A percentile compares a stretch with the other conserved stretches of the same genome.
Evolutionary conservation across 345 rosid species (phyloP).

Genomic region (Zanthoxylum bungeanum): DNA sequence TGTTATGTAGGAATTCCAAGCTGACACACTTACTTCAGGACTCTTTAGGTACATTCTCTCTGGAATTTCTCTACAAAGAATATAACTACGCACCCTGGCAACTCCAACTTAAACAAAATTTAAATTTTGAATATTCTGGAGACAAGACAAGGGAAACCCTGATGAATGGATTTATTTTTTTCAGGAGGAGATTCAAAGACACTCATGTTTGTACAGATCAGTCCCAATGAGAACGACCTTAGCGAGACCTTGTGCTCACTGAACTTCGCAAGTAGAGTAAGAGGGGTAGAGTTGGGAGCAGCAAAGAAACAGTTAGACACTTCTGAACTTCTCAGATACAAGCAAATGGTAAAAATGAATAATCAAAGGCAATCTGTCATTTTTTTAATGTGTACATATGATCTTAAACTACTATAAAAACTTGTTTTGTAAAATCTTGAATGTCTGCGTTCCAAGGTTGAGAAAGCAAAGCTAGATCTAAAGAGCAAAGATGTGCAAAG

Average conservation of each 20-base stretch:
- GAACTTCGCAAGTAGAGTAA: conserved; percentile 92
- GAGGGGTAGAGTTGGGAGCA: conserved; percentile 94
- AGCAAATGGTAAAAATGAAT: conserved; percentile 61
- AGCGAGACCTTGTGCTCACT: conserved; percentile 88
- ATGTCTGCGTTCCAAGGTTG: conserved; percentile 40
- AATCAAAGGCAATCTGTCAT: neutral
- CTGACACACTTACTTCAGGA: conserved; percentile 98
- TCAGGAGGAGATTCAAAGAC: conserved; percentile 97
- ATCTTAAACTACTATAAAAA: neutral
- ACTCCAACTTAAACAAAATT: neutral
- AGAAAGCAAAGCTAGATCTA: conserved; percentile 78
- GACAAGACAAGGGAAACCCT: conserved; percentile 4
- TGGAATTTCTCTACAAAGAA: neutral
- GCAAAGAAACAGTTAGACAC: conserved; percentile 83
- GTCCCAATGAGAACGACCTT: conserved; percentile 83
- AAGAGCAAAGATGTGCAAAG: conserved; percentile 85
- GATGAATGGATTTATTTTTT: conserved; percentile 20
- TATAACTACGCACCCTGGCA: neutral
- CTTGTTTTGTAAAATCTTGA: neutral
- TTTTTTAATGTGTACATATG: neutral
- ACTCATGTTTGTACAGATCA: conserved; percentile 94
- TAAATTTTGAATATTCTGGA: neutral
- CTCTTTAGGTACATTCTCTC: conserved; percentile 60
- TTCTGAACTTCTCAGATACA: conserved; percentile 72
- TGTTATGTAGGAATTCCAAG: conserved; percentile 84